Evolutionary conservation across 1,139 yeast genomes (phyloP).

Genomic region (Suhomyces choctaworum): DNA sequence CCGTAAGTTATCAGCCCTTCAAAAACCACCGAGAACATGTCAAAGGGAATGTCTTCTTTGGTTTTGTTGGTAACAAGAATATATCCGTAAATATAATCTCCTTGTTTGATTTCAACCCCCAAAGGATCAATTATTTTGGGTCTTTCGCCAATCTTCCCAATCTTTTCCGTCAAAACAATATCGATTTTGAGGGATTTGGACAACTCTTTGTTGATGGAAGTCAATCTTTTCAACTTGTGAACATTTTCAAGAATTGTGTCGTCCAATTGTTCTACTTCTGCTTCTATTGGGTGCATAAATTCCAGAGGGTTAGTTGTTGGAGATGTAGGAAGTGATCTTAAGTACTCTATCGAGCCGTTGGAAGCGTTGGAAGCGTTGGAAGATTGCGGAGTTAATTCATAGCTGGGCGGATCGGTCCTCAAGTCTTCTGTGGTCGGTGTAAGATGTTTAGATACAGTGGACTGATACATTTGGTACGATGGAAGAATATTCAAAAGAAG

Average conservation of each 20-base stretch:
- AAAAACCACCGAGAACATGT: constrained; percentile 42
- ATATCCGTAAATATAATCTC: constrained; percentile 42
- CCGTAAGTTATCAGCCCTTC: constrained; percentile 37
- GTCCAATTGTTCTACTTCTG: constrained; percentile 22
- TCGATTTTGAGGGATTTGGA: constrained; percentile 31
- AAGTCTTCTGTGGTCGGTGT: constrained; percentile 37
- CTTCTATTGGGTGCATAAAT: constrained; percentile 5
- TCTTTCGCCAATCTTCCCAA: constrained; percentile 32
- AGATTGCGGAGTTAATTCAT: constrained; percentile 31
- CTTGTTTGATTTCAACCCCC: constrained; percentile 36
- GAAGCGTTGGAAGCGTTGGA: constrained; percentile 19
- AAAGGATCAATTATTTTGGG: constrained; percentile 34
- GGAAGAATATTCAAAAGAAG: constrained; percentile 42
- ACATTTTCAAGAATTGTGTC: constrained; percentile 38
- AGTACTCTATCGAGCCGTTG: constrained; percentile 20
- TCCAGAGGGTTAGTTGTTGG: constrained; percentile 18
- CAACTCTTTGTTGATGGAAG: constrained; percentile 30
- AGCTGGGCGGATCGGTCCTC: constrained; percentile 37
- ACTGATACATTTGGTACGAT: constrained; percentile 44
- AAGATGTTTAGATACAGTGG: constrained; percentile 39
- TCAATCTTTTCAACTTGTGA: constrained; percentile 35
- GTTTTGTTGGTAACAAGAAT: constrained; percentile 38
- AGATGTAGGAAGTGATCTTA: constrained; percentile 22
- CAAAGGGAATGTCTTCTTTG: constrained; percentile 33
- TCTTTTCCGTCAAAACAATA: constrained; percentile 31